A percentile compares a stretch with the other conserved stretches of the same genome.
These are phyloP conservation scores for Bacidia gigantensis DNA, from an alignment of 495 filamentous ascomycete species.

Conservation along the genomic window DNA sequence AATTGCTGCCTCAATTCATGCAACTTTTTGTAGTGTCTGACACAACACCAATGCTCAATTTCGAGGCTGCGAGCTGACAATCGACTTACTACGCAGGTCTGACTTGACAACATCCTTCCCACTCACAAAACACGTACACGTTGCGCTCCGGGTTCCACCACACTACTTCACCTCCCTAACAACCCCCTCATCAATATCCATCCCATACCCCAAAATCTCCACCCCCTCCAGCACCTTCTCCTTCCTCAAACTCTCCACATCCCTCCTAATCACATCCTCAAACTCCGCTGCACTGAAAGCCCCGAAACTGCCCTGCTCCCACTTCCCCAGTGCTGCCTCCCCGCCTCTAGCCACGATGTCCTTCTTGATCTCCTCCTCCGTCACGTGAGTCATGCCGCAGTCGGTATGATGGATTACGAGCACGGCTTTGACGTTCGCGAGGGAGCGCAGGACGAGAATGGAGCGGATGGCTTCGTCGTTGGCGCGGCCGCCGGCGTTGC, in stretches of 20 bases:
- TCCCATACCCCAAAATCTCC: constrained; percentile 4
- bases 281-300: not conserved
- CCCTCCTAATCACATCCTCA: constrained; percentile 2
- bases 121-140: too few species aligned
- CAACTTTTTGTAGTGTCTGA: too few species aligned
- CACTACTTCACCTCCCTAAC: constrained; percentile 1
- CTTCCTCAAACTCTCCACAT: constrained; percentile 1
- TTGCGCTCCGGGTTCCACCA: too few species aligned
- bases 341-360: not conserved
- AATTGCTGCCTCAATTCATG: too few species aligned
- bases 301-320: not conserved
- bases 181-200: constrained; percentile 1
- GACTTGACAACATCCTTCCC: too few species aligned
- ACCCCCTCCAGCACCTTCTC: constrained; percentile 5
- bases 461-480: not conserved
- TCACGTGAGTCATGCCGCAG: constrained; percentile 1
- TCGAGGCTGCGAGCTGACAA: too few species aligned
- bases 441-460: not conserved
- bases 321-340: not conserved
- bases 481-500: not conserved
- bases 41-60: too few species aligned
- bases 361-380: not conserved
- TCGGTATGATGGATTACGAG: constrained; percentile 5
- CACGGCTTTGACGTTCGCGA: not conserved
- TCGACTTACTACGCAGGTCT: too few species aligned